A percentile compares a stretch with the other conserved stretches of the same genome.
Evolutionary conservation across 192 early-diverging fungal genomes (phyloP).

Genomic region (Podila horticola): DNA sequence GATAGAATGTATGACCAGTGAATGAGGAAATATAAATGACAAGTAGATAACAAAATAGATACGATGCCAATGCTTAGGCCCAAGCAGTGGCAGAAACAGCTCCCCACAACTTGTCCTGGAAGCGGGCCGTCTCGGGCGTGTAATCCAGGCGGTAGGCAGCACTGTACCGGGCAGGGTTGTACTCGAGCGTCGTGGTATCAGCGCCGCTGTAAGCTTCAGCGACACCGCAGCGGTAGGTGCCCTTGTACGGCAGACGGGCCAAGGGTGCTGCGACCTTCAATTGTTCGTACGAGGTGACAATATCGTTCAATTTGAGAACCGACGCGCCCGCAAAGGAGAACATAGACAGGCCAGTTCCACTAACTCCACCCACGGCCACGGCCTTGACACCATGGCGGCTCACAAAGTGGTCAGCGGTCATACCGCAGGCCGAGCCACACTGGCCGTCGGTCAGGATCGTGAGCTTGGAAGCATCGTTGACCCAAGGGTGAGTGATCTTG

Average conservation of each 20-base stretch:
- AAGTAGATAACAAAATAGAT: not conserved
- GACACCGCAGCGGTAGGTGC: not conserved
- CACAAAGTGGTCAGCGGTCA: conserved; percentile 7
- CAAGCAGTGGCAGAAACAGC: conserved; percentile 14
- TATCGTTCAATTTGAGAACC: not conserved
- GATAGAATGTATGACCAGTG: not conserved
- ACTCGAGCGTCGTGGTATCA: conserved; percentile 8
- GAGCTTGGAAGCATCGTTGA: conserved; percentile 15
- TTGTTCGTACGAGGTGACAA: not conserved
- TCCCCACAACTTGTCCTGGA: conserved; percentile 13
- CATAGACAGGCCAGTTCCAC: conserved; percentile 1
- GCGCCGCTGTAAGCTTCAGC: not conserved
- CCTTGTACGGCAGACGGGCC: not conserved
- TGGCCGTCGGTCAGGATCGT: conserved; percentile 18
- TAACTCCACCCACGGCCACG: conserved; percentile 10
- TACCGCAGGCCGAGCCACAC: conserved; percentile 30
- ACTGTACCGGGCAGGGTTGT: not conserved
- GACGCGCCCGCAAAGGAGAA: conserved; percentile 20
- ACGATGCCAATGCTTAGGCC: not conserved
- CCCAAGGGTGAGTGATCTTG: conserved; percentile 1
- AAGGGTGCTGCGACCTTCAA: not conserved
- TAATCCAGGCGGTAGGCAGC: conserved; percentile 26
- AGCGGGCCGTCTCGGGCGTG: conserved; percentile 10
- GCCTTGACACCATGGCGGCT: conserved; percentile 12
- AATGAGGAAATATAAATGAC: not conserved